Base-by-base conservation (phyloP, 805 yeast species). In the Teunomyces barrocoloradensis region DNA sequence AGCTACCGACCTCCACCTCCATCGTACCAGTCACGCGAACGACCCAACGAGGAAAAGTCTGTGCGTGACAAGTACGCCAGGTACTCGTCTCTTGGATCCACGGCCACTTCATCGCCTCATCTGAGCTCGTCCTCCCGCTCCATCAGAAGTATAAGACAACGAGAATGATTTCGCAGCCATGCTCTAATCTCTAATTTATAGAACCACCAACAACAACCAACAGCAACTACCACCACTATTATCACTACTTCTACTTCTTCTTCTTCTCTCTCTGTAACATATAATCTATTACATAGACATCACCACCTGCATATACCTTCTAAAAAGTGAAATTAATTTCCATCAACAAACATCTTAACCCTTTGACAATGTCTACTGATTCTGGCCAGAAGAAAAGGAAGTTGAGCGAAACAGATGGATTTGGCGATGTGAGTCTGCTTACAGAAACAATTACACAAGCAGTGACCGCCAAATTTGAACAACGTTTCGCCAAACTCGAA, bases 41-140 rank as follows among this genome's bases (percentile, higher is more conserved):
- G 18, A 23, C 41, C 43, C 11, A 35, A 37, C 11, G 45, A 45
- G 39, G 52, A 46, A 13, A 48, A 48, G 15, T 60, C 65, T 3
- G 52, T 61, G 17, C 53, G 53, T 32, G 63, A 59, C 35, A 59
- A 58, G 44, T 61, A 61, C 38, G 65, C 65, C 25, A 60, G 58
- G 41, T 61, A 61, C 36, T 25, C 44, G 2, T 34, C 44, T 11
- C 18, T 25, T 7, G n/a, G 33, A 5, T 15, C 32, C 6, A 33
- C 40, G 4, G 44, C 33, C 9, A 29, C 39, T n/a, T 33, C 43
- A 18, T 17, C 32, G 12, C 3, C 34, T 2, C 13, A n/a, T 27
- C 17, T 32, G 10, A 17, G 28, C 3, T 18, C 32, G 17, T n/a
- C 17, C 7, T 10, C 34, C 3, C 34, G 43, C 23, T 40, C 43